Percentiles rank a stretch among this genome's conserved stretches.
Conservation (phyloP, 495 filamentous ascomycete genomes). For the Aspergillus taichungensis region DNA sequence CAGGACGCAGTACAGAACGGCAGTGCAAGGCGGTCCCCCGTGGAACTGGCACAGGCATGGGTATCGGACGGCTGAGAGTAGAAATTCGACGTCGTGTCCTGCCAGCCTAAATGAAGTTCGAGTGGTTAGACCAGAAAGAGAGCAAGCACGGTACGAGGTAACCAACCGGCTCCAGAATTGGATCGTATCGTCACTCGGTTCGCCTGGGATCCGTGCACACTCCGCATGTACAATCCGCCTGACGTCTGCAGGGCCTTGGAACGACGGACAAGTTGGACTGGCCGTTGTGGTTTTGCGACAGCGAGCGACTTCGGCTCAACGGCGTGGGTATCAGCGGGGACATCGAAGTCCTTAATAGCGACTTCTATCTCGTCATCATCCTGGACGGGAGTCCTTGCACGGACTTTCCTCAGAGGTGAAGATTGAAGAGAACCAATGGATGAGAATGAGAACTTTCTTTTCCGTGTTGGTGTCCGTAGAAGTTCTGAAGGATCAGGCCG, state of each 20-base stretch:
- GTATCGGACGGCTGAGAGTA: conserved; percentile 57
- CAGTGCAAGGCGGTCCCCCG: conserved; percentile 48
- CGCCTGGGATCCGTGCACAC: conserved; percentile 24
- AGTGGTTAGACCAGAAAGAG: conserved; percentile 9
- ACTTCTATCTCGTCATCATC: conserved; percentile 27
- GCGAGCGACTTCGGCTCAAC: conserved; percentile 8
- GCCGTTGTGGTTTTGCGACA: conserved; percentile 15
- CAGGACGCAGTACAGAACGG: conserved; percentile 72
- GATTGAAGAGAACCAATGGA: conserved; percentile 45
- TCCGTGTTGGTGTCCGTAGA: conserved; percentile 31
- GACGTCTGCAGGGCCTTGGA: conserved; percentile 35
- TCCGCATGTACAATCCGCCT: conserved; percentile 34
- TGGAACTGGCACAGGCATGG: conserved; percentile 49
- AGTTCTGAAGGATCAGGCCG: conserved; percentile 24
- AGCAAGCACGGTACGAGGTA: background rate
- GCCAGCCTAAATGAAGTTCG: conserved; percentile 47
- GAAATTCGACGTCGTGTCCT: conserved; percentile 64
- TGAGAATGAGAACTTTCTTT: conserved; percentile 37
- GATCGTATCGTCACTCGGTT: conserved; percentile 29
- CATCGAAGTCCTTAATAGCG: conserved; percentile 23
- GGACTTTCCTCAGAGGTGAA: conserved; percentile 43
- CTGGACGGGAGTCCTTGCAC: conserved; percentile 20
- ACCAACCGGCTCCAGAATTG: conserved; percentile 37
- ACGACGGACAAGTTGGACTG: conserved; percentile 31
- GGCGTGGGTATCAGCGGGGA: conserved; percentile 9